Base-by-base conservation (phyloP, 495 filamentous ascomycete species). In the Hypoxylon trugodes region DNA sequence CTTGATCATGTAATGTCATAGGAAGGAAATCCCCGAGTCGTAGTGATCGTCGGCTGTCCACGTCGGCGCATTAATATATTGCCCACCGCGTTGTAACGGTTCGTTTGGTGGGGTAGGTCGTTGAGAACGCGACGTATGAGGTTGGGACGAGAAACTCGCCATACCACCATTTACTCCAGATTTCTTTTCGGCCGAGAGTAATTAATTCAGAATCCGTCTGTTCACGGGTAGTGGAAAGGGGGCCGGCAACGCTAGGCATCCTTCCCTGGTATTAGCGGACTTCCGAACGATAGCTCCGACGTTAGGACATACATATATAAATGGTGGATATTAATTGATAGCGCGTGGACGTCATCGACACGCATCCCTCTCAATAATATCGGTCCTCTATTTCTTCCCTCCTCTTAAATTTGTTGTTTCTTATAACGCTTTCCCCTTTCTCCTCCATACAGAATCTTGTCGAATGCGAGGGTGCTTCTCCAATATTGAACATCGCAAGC, bases 201-300 rank as follows among this genome's bases (percentile, higher is more conserved):
- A 24, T 30, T 36, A 30, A 45, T 21, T 24, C 35, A 45, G 60
- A 15, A 8, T 19, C 16, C 37, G 18, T 13, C 13, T 16, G 5
- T 4, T 49, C 43, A 45, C 36, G 48, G 55, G 45, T 46, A 51
- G 13, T 8, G 36, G 52, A 52, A 46, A 42, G 46, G 26, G 37
- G 24, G 46, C 46, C 51, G 46, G 51, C 51, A 63, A 32, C 30
- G 51, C 45, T 45, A 37, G 36, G 30, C 28, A 50, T 49, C 46
- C 3, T 26, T 33, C 8, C 41, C n/a, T 50, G 48, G 9, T 24
- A 15, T n/a, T 46, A 49, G 38, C 43, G 59, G 50, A 49, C 25
- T 21, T 55, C 59, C 59, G 59, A 55, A 36, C 22, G 13, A 22
- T 55, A 48, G 50, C 59, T 42, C 59, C 59, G 50, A 55, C 33